Evolutionary conservation across 352 stramenopile genomes (phyloP).

Genomic region (Thalassiosira ordinaria): DNA sequence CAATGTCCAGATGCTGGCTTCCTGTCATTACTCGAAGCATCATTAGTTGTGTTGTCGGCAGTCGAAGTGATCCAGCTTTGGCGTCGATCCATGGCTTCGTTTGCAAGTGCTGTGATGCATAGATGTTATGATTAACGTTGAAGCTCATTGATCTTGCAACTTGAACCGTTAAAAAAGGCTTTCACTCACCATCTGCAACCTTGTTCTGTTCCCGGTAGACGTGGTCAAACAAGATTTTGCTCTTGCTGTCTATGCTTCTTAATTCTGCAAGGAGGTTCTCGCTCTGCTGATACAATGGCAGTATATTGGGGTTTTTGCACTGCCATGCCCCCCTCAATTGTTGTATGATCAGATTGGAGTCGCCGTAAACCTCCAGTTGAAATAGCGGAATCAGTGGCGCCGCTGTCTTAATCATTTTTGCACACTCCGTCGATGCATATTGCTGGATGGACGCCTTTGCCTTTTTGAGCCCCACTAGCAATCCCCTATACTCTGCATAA

Average conservation of each 20-base stretch:
- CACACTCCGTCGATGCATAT: too few species aligned
- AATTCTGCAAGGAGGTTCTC: slow-evolving; percentile 9
- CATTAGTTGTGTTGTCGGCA: neutral
- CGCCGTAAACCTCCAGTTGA: slow-evolving; percentile 54
- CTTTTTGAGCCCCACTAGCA: slow-evolving; percentile 53
- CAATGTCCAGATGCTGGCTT: neutral
- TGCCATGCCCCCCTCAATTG: slow-evolving; percentile 68
- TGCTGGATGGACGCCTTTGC: slow-evolving; percentile 19
- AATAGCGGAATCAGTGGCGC: too few species aligned
- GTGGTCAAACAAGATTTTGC: slow-evolving; percentile 51
- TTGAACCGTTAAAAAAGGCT: too few species aligned
- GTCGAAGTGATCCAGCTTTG: slow-evolving; percentile 62
- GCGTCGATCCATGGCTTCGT: slow-evolving; percentile 74
- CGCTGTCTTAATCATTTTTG: too few species aligned
- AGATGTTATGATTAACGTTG: too few species aligned
- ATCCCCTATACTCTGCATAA: slow-evolving; percentile 71
- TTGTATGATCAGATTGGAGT: slow-evolving; percentile 78
- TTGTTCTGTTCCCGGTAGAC: slow-evolving; percentile 66
- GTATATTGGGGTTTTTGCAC: slow-evolving; percentile 59
- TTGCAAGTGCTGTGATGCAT: slow-evolving; percentile 57
- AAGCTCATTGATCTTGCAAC: too few species aligned
- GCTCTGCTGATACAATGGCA: slow-evolving; percentile 45
- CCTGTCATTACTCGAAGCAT: neutral
- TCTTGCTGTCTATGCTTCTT: neutral
- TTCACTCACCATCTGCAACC: slow-evolving; percentile 62